Conservation (phyloP, 768 basidiomycete species). For the Phylloporus rhodoxanthus region DNA sequence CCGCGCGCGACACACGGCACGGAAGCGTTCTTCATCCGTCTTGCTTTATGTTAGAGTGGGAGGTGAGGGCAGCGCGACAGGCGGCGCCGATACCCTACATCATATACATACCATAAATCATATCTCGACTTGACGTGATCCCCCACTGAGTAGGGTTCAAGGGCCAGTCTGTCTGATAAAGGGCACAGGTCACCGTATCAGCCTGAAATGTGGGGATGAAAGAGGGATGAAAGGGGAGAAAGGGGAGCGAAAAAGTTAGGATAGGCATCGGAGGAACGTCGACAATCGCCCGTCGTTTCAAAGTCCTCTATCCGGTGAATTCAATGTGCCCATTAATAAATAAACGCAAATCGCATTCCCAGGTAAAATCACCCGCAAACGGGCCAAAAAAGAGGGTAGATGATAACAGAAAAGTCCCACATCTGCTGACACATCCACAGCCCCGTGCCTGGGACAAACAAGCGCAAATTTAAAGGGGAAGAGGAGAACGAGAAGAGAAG, state of each 20-base stretch:
- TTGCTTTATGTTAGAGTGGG: not conserved
- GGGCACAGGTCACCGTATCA: not conserved
- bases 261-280: not conserved
- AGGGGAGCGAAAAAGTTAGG: not conserved
- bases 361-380: not conserved
- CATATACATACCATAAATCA: not conserved
- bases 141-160: not conserved
- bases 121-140: not conserved
- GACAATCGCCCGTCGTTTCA: not conserved
- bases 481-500: not conserved
- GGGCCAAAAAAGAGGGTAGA: not conserved
- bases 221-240: not conserved
- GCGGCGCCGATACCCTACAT: not conserved
- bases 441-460: conserved; percentile 3
- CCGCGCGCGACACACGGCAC: not conserved
- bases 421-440: not conserved
- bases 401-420: not conserved
- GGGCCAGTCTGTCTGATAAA: not conserved
- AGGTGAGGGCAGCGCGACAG: not conserved
- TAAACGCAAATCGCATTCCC: not conserved
- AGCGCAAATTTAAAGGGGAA: not conserved
- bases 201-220: not conserved
- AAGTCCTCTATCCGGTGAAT: not conserved
- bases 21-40: not conserved
- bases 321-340: not conserved